phyloP scores from a whole-genome alignment of 2,329 filamentous ascomycete genomes.

The Cladosporium sp. region DNA sequence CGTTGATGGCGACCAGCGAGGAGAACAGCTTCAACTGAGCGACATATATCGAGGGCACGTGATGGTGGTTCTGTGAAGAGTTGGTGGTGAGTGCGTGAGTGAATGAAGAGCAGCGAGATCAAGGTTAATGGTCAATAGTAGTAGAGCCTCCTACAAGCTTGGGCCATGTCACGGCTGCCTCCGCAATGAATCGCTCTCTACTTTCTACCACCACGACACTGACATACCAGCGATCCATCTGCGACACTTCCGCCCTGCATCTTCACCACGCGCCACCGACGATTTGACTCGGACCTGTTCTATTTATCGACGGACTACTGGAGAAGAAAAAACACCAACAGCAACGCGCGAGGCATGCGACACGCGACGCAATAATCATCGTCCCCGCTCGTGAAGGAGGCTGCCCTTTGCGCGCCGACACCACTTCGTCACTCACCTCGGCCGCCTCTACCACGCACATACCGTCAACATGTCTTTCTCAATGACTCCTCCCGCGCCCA shows the following conservation, averaged over 20 bases:
- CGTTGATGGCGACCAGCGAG: not conserved
- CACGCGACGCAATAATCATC: slow-evolving; percentile 1
- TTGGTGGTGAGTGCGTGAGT: not conserved
- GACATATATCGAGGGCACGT: not conserved
- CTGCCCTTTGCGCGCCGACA: slow-evolving; percentile 1
- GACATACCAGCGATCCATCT: not conserved
- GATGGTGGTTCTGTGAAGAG: too few species aligned
- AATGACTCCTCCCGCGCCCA: slow-evolving; percentile 32
- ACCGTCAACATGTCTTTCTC: slow-evolving; percentile 18
- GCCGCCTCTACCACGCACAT: not conserved
- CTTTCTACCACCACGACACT: not conserved
- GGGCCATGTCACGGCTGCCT: not conserved
- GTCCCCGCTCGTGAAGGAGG: slow-evolving; percentile 10
- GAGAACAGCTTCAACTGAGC: not conserved
- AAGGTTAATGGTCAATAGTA: not conserved
- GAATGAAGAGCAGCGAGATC: not conserved
- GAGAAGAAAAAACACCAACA: not conserved
- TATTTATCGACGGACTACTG: not conserved
- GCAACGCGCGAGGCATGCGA: slow-evolving; percentile 14
- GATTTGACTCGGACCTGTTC: not conserved
- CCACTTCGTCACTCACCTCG: not conserved
- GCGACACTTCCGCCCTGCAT: not conserved
- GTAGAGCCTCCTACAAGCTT: not conserved
- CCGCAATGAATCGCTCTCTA: not conserved
- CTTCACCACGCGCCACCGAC: not conserved